Conservation (phyloP, 768 basidiomycete genomes). For the Xerocomellus chrysenteron region DNA sequence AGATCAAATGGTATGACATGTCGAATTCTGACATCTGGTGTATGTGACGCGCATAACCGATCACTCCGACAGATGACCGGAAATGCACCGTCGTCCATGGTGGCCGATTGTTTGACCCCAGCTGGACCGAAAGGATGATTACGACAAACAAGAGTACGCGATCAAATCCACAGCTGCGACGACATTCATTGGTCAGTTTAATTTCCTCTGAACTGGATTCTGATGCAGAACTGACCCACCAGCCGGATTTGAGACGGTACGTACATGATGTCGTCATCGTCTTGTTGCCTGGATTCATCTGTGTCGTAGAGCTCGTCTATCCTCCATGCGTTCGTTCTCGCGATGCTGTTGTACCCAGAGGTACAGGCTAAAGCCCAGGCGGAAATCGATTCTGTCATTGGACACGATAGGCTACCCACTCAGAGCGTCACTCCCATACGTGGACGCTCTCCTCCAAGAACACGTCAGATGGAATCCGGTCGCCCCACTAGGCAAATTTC, state of each 20-base stretch:
- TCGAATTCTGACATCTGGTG: neutral
- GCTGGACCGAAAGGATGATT: slow-evolving; percentile 17
- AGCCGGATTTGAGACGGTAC: slow-evolving; percentile 29
- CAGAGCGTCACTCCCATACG: slow-evolving; percentile 36
- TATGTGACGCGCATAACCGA: neutral
- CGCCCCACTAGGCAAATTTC: slow-evolving; percentile 20
- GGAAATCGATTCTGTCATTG: slow-evolving; percentile 30
- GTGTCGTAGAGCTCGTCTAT: slow-evolving; percentile 24
- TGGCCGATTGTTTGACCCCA: slow-evolving; percentile 22
- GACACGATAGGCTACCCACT: slow-evolving; percentile 19
- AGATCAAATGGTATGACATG: slow-evolving; percentile 20
- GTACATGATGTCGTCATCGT: neutral
- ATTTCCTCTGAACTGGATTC: neutral
- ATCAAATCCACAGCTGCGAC: slow-evolving; percentile 30
- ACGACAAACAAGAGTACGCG: slow-evolving; percentile 16
- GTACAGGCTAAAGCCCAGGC: slow-evolving; percentile 26
- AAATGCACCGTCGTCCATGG: slow-evolving; percentile 24
- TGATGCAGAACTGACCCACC: neutral
- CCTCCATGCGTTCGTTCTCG: slow-evolving; percentile 25
- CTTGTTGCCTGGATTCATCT: neutral
- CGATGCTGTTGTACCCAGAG: slow-evolving; percentile 29
- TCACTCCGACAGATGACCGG: slow-evolving; percentile 7
- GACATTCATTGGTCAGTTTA: slow-evolving; percentile 20
- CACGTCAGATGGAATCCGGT: slow-evolving; percentile 28
- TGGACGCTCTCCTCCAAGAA: slow-evolving; percentile 43